Conservation (phyloP, 2,329 filamentous ascomycete species). For the Neobulgaria alba region DNA sequence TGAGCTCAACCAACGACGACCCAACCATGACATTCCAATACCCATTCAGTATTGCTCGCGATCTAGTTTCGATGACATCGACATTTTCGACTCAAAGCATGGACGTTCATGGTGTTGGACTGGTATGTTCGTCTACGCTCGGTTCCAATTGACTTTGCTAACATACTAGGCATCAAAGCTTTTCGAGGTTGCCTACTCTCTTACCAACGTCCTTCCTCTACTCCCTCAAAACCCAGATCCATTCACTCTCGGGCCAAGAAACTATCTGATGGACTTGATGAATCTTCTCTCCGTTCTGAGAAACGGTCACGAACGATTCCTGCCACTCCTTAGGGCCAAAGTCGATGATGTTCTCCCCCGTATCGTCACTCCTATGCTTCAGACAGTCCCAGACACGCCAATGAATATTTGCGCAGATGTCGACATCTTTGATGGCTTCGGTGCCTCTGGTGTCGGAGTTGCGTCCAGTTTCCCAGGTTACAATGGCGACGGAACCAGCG, state of each 20-base stretch:
- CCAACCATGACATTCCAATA: constrained; percentile 54
- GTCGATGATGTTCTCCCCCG: constrained; percentile 62
- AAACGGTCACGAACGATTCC: constrained; percentile 67
- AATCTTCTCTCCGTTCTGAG: constrained; percentile 61
- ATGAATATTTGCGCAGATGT: constrained; percentile 32
- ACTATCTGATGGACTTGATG: constrained; percentile 63
- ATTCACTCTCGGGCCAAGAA: constrained; percentile 59
- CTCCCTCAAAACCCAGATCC: constrained; percentile 51
- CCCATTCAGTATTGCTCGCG: constrained; percentile 52
- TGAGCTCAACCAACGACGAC: constrained; percentile 39
- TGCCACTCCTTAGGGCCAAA: constrained; percentile 69
- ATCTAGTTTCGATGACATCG: constrained; percentile 56
- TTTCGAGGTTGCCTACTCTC: constrained; percentile 64
- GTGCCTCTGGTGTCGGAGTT: constrained; percentile 48
- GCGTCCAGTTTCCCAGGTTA: constrained; percentile 22
- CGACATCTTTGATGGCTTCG: constrained; percentile 60
- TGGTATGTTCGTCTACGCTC: constrained; percentile 43
- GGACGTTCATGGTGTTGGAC: constrained; percentile 64
- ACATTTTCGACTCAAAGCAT: constrained; percentile 65
- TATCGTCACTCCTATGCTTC: constrained; percentile 51
- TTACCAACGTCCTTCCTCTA: constrained; percentile 64
- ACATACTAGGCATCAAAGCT: constrained; percentile 60
- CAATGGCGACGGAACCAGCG: constrained; percentile 21
- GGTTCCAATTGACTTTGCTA: constrained; percentile 3
- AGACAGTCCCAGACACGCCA: constrained; percentile 46